phyloP scores from a whole-genome alignment of 441 rosid genomes.

The Adansonia gregorii region DNA sequence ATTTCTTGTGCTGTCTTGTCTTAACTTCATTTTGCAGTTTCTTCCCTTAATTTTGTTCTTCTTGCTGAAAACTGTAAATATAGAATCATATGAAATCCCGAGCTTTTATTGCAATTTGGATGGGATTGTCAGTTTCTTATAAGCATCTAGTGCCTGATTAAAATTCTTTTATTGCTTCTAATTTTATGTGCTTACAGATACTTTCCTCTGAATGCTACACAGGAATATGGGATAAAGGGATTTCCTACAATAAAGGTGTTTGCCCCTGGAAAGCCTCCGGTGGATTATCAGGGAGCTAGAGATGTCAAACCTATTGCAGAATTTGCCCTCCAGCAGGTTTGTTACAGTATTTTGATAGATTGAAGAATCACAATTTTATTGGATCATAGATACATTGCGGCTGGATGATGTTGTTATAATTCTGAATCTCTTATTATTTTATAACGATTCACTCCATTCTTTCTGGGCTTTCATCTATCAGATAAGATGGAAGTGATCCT shows the following conservation, averaged over 20 bases:
- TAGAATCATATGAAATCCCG: neutral
- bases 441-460: neutral
- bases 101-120: neutral
- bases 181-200: conserved; percentile 9
- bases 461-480: neutral
- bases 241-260: conserved; percentile 97
- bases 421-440: neutral
- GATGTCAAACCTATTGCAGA: conserved; percentile 94
- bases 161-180: neutral
- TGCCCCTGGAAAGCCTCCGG: conserved; percentile 88
- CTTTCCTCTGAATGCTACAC: conserved; percentile 32
- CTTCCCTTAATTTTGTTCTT: neutral
- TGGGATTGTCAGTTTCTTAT: neutral
- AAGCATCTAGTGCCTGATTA: neutral
- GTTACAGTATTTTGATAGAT: conserved; percentile 26
- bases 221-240: conserved; percentile 94
- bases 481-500: neutral
- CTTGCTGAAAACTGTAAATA: neutral
- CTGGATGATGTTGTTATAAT: neutral
- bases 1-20: neutral
- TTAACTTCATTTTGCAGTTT: neutral
- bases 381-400: neutral
- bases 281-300: conserved; percentile 94
- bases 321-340: conserved; percentile 83
- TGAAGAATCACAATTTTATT: conserved; percentile 18